Conservation (phyloP, 163 green algal genomes). For the Scenedesmus sp. region DNA sequence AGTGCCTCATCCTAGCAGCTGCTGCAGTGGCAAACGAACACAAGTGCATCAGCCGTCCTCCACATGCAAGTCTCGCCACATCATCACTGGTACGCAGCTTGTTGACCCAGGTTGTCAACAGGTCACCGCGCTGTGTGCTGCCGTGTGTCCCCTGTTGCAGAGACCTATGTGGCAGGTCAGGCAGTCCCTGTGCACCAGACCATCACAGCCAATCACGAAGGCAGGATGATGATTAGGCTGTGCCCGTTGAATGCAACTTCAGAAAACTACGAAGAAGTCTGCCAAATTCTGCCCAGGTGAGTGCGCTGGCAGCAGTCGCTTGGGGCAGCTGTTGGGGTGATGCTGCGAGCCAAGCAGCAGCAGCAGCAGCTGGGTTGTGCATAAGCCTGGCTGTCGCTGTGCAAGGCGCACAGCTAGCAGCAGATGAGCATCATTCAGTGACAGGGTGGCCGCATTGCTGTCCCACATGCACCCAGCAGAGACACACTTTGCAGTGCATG, state of each 20-base stretch:
- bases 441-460: too few relatives aligned
- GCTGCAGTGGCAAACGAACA: not conserved
- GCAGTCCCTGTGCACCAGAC: slow-evolving; percentile 20
- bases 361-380: not conserved
- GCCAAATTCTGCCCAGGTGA: not conserved
- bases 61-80: not conserved
- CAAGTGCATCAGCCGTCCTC: not conserved
- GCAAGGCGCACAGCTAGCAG: not conserved
- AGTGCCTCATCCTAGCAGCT: not conserved
- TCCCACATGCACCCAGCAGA: too few relatives aligned
- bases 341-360: slow-evolving; percentile 2
- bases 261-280: not conserved
- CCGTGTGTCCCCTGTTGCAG: not conserved
- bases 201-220: slow-evolving; percentile 43
- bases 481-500: not conserved
- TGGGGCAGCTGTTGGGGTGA: not conserved
- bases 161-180: slow-evolving; percentile 7
- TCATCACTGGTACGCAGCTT: not conserved
- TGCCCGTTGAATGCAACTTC: slow-evolving; percentile 21
- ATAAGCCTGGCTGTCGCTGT: too few relatives aligned
- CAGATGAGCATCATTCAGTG: not conserved
- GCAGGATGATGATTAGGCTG: slow-evolving; percentile 29
- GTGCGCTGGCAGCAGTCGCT: not conserved
- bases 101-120: not conserved
- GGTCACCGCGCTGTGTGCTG: not conserved